Base-by-base conservation (phyloP, 257 asterid species). In the Lithospermum erythrorhizon region DNA sequence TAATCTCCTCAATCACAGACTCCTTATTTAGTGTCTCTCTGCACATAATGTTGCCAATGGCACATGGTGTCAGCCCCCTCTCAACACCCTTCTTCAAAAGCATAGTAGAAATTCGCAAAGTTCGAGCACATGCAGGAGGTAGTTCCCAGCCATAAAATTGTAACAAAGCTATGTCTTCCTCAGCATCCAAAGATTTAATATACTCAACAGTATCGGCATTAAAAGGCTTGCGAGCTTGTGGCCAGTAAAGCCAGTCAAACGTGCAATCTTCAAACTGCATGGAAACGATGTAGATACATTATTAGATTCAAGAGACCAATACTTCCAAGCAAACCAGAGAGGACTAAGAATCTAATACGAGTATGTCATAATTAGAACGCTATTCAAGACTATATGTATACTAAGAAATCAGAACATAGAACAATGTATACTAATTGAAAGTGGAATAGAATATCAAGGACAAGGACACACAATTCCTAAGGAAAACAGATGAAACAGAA, bases 161-260 rank as follows among this genome's bases (percentile, higher is more conserved):
- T 73, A 89, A 76, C 72, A 86, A 61, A 45, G 81, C 87, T 17
- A 89, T 83, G 72, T 89, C 95, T 65, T 75, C 65, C 51, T 89
- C 96, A 9, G 87, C 90, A 55, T 89, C 94, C 75, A 89, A 48
- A 6, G 82, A 73, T 37, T 62, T 74, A 66, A 89, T 86, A 62
- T 89, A 89, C 57, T 83, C 83, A 4, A 79, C 62, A 45, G 90
- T 83, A 27, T 78, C 90, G 1, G 57, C 9, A 65, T 81, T 75
- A 75, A 86, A 89, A 55, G 94, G 83, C 57, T 75, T 62, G 20
- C 95, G 86, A 24, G 94, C 88, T 82, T 89, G 96, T 27, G 94
- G 94, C 96, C 96, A 89, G 78, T 86, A 86, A 37, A 86, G 89
- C 95, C 96, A 89, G 63, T 89, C 98, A 65, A 90, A 90, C 14